phyloP scores from a whole-genome alignment of 2,329 filamentous ascomycete genomes.

The Aurifilum marmelostoma region DNA sequence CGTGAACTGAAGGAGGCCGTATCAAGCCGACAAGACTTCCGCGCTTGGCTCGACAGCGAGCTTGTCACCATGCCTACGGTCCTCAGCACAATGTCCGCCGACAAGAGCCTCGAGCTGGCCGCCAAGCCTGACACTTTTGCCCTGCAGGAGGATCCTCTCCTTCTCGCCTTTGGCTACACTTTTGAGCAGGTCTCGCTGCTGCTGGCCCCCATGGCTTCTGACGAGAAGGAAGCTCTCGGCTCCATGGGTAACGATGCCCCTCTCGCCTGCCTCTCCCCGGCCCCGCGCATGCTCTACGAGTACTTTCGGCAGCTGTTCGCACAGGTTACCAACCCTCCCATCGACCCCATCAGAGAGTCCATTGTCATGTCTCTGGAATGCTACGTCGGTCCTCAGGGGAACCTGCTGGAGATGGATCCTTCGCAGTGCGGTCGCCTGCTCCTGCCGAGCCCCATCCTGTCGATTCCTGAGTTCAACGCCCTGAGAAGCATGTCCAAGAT shows the following conservation, averaged over 20 bases:
- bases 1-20: constrained; percentile 88
- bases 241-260: constrained; percentile 98
- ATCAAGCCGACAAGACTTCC: constrained; percentile 84
- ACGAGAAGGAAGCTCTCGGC: constrained; percentile 94
- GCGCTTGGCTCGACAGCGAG: constrained; percentile 83
- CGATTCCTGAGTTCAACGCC: constrained; percentile 88
- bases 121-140: constrained; percentile 68
- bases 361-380: constrained; percentile 98
- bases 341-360: constrained; percentile 94
- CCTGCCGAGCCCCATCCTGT: constrained; percentile 85
- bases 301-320: constrained; percentile 98
- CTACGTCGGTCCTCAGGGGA: constrained; percentile 94
- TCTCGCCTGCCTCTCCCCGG: constrained; percentile 85
- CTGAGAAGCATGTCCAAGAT: constrained; percentile 75
- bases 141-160: constrained; percentile 83
- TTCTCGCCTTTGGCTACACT: constrained; percentile 90
- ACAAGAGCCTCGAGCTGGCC: constrained; percentile 63
- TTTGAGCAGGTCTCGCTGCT: constrained; percentile 93
- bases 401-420: constrained; percentile 89
- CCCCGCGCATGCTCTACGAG: constrained; percentile 87
- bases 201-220: constrained; percentile 92
- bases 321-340: constrained; percentile 96
- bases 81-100: constrained; percentile 63
- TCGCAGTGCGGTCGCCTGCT: constrained; percentile 85
- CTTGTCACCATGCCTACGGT: constrained; percentile 81